Evolutionary conservation across 2,329 filamentous ascomycete genomes (phyloP), one percentile per base, ranked within the genome.

Genomic region (Byssothecium circinans): DNA sequence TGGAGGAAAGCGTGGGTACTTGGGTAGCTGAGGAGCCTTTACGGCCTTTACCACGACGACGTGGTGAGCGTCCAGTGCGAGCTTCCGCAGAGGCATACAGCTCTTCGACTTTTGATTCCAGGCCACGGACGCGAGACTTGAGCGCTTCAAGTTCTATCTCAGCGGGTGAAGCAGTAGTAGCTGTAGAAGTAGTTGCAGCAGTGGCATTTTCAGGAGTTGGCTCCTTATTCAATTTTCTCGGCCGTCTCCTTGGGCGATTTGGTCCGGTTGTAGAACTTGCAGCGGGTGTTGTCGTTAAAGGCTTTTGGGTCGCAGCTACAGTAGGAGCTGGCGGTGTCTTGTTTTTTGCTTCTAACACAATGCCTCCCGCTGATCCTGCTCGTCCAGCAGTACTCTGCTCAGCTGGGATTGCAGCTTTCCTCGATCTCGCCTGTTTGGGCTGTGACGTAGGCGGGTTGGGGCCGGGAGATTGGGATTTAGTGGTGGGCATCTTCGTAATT

Each of bases 21-120:
- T 58, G 53, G 8, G 54, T 49, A 0, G 57, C 34, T 2, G 65
- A 64, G 2, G 58, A 61, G 10, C 30, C 52, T 37, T 67, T 69
- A 15, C 61, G 57, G 1, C 58, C 61, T 50, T 68, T 69, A 11
- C 63, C 68, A 18, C 65, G 53, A 17, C 62, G 62, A 2, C 65
- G 66, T 8, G 65, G 65, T 7, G 65, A 70, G 8, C 65, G 64
- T 1, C 51, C 54, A 3, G 49, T 38, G 4, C 56, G 49, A 7
- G 43, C 47, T 32, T 52, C 43, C n/a, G 49, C 35, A 22, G 42
- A 43, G 19, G 54, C 60, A 43, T 69, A 70, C 1, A 71, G 56
- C 12, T 68, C 61, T 43, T 71, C 68, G 5, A 71, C 67, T 41
- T 69, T 69, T 8, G 67, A 61, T 52, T 71, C 68, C 11, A 71